phyloP scores from a whole-genome alignment of 208 protist genomes.

The Acanthamoeba polyphaga region DNA sequence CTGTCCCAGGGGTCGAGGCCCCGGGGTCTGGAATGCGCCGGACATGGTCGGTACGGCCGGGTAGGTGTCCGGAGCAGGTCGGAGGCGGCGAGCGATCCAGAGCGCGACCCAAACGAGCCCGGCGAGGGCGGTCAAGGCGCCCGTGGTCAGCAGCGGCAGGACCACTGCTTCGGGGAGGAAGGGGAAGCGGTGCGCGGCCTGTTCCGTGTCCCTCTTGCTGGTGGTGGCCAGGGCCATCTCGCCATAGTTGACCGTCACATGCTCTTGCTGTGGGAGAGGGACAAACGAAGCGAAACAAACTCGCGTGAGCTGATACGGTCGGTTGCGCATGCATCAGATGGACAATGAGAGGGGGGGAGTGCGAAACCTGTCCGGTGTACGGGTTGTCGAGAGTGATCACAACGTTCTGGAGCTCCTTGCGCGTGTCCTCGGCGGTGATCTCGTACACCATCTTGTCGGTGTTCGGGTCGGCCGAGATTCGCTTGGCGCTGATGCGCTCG shows the following conservation, averaged over 20 bases:
- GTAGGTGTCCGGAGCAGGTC: not conserved
- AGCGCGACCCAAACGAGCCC: not conserved
- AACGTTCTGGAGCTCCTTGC: slow-evolving; percentile 19
- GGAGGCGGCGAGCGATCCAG: not conserved
- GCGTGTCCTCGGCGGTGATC: slow-evolving; percentile 8
- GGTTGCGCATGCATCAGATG: not conserved
- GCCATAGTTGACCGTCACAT: slow-evolving; percentile 16
- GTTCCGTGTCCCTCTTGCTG: not conserved
- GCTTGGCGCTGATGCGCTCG: slow-evolving; percentile 43
- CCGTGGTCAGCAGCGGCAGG: not conserved
- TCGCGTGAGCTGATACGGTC: not conserved
- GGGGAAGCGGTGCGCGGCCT: not conserved
- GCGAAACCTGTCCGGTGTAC: slow-evolving; percentile 4
- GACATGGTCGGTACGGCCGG: too few species aligned
- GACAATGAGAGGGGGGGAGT: not conserved
- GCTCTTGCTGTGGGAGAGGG: not conserved
- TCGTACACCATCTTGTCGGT: slow-evolving; percentile 48
- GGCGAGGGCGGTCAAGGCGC: not conserved
- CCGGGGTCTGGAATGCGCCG: too few species aligned
- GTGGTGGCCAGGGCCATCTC: not conserved
- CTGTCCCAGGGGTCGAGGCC: too few species aligned
- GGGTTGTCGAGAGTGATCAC: not conserved
- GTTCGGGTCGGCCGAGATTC: not conserved
- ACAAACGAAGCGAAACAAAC: not conserved
- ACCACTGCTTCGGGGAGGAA: slow-evolving; percentile 9